Conservation (phyloP, 2,329 filamentous ascomycete genomes). For the Dothidotthia symphoricarpi region DNA sequence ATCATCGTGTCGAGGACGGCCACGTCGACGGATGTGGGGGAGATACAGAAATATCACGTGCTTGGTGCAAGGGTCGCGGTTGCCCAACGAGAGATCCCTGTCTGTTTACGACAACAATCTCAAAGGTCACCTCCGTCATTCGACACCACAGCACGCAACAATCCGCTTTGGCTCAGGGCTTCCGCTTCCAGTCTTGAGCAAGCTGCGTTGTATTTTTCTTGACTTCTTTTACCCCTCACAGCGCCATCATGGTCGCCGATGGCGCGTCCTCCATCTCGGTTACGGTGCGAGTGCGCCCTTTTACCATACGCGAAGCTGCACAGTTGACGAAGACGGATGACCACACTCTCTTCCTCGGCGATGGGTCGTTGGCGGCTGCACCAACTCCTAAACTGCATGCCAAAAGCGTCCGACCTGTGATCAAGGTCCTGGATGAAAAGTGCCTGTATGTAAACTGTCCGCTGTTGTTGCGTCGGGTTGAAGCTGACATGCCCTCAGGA, state of each 20-base stretch:
- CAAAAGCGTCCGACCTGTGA: constrained; percentile 83
- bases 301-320: constrained; percentile 87
- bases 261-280: constrained; percentile 47
- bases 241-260: constrained; percentile 38
- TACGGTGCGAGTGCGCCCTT: constrained; percentile 62
- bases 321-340: constrained; percentile 81
- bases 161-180: constrained; percentile 18
- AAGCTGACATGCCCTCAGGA: constrained; percentile 54
- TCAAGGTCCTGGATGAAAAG: constrained; percentile 94
- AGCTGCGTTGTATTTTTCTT: constrained; percentile 13
- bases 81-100: constrained; percentile 24
- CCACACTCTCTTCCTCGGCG: constrained; percentile 87
- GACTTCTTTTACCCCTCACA: constrained; percentile 8
- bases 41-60: constrained; percentile 9
- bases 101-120: constrained; percentile 30
- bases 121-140: constrained; percentile 28
- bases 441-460: constrained; percentile 68
- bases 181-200: constrained; percentile 7
- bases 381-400: constrained; percentile 81
- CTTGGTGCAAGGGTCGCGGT: constrained; percentile 21
- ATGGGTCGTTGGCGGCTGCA: constrained; percentile 86
- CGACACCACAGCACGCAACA: constrained; percentile 19
- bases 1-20: not conserved
- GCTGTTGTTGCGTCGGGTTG: constrained; percentile 1
- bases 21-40: not conserved